Percentiles rank a stretch among this genome's conserved stretches.
Conservation (phyloP, 1,284 basidiomycete species). For the Leccinum fuscescens region DNA sequence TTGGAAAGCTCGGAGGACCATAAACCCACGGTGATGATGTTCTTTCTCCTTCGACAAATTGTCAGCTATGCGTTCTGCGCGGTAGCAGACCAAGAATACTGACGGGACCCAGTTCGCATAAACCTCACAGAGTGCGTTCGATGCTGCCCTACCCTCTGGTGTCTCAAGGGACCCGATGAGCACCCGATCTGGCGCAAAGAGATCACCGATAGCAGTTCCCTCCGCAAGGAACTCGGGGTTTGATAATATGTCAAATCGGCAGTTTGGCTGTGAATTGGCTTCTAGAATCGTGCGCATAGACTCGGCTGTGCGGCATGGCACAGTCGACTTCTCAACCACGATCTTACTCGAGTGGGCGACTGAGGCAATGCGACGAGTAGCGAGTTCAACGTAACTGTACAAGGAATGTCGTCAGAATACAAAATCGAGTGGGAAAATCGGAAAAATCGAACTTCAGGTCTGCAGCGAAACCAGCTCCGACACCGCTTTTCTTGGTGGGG, state of each 20-base stretch:
- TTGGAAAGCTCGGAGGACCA: slow-evolving; percentile 99
- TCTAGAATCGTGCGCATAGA: slow-evolving; percentile 99
- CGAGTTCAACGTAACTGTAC: slow-evolving; percentile 89
- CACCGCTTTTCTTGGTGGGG: slow-evolving; percentile 96
- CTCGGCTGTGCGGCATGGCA: slow-evolving; percentile 96
- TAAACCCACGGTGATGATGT: slow-evolving; percentile 91
- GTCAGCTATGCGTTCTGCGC: slow-evolving; percentile 6
- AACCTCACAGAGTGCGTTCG: slow-evolving; percentile 71
- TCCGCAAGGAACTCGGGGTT: slow-evolving; percentile 99
- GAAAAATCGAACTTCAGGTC: slow-evolving; percentile 80
- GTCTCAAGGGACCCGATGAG: slow-evolving; percentile 95
- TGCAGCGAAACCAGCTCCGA: slow-evolving; percentile 96
- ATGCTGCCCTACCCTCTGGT: slow-evolving; percentile 80
- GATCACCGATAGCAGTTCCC: slow-evolving; percentile 91
- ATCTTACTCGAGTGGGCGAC: slow-evolving; percentile 93
- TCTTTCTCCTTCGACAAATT: slow-evolving; percentile 50
- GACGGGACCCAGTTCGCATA: slow-evolving; percentile 97
- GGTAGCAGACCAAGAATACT: slow-evolving; percentile 33
- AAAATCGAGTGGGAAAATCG: not conserved
- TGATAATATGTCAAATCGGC: slow-evolving; percentile 96
- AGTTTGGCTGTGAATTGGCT: slow-evolving; percentile 91
- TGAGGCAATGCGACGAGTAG: slow-evolving; percentile 92
- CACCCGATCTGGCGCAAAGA: slow-evolving; percentile 90
- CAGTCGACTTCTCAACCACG: slow-evolving; percentile 99
- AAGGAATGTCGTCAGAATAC: slow-evolving; percentile 5